phyloP scores from a whole-genome alignment of 139 green algal species.

The Raphidocelis subcapitata region DNA sequence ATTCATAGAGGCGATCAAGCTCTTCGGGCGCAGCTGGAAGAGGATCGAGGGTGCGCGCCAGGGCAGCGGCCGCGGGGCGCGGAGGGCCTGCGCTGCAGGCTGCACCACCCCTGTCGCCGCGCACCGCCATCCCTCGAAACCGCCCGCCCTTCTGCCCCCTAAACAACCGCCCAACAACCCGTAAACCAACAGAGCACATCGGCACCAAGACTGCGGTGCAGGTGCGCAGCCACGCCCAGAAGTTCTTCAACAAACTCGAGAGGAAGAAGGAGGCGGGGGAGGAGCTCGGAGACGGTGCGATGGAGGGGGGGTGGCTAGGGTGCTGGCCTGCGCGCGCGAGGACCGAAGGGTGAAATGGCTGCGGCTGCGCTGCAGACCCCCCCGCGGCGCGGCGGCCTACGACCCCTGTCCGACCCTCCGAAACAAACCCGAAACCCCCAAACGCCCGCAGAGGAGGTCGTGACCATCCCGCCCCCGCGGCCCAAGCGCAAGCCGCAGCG shows the following conservation, averaged over 20 bases:
- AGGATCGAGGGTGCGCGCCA: constrained; percentile 50
- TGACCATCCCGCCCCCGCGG: constrained; percentile 84
- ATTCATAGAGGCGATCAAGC: constrained; percentile 87
- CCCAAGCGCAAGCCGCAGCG: constrained; percentile 82
- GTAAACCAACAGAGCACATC: constrained; percentile 75
- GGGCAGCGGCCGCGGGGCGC: no score
- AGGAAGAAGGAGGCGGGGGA: constrained; percentile 28
- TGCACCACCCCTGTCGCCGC: no score
- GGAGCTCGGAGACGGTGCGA: constrained; percentile 6
- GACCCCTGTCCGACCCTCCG: not conserved
- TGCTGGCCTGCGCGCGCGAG: not conserved
- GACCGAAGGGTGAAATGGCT: no score
- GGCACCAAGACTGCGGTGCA: constrained; percentile 95
- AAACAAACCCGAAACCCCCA: no score
- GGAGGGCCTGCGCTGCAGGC: no score
- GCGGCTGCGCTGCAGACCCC: no score
- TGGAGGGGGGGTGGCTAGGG: not conserved
- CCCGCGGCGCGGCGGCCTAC: not conserved
- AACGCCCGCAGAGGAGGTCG: constrained; percentile 28
- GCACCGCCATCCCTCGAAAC: no score
- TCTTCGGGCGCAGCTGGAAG: constrained; percentile 61
- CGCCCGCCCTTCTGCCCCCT: no score
- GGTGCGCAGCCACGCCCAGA: constrained; percentile 94
- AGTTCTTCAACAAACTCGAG: constrained; percentile 85
- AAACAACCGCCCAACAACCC: no score